Percentiles rank a stretch among this genome's conserved stretches.
Evolutionary conservation across 2,329 filamentous ascomycete species (phyloP).

Genomic region (Colletotrichum kahawae): DNA sequence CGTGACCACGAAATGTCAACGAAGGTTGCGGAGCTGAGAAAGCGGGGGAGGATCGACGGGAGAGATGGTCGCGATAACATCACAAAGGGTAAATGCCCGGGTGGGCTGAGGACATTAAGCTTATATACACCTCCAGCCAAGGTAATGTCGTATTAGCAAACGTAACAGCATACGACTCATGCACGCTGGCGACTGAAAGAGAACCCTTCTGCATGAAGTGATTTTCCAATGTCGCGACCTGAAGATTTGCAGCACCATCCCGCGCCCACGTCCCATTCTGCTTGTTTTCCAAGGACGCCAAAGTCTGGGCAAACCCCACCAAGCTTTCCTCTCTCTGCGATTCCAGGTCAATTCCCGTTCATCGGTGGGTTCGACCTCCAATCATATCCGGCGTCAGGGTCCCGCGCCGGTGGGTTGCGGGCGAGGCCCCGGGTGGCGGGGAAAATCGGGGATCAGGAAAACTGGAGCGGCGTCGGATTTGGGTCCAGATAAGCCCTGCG

Average conservation of each 20-base stretch:
- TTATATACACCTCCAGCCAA: constrained; percentile 1
- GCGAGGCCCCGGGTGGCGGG: neutral
- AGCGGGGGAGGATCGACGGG: neutral
- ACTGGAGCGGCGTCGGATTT: neutral
- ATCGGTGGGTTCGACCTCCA: neutral
- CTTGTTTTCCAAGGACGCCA: constrained; percentile 1
- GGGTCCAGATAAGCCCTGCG: constrained; percentile 5
- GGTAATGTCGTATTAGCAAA: neutral
- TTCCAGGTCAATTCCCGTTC: neutral
- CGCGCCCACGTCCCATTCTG: neutral
- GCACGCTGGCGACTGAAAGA: neutral
- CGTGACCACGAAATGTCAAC: neutral
- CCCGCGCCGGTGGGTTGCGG: neutral
- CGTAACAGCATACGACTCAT: neutral
- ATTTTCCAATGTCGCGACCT: constrained; percentile 6
- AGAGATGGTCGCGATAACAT: neutral
- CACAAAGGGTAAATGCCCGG: neutral
- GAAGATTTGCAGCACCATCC: neutral
- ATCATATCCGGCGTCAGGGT: neutral
- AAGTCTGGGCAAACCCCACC: constrained; percentile 18
- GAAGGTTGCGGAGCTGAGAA: neutral
- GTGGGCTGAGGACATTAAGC: neutral
- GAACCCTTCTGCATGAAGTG: neutral
- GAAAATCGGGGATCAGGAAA: neutral
- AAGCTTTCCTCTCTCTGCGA: neutral